Conservation (phyloP, 2,329 filamentous ascomycete genomes). For the Fusarium paranaense region DNA sequence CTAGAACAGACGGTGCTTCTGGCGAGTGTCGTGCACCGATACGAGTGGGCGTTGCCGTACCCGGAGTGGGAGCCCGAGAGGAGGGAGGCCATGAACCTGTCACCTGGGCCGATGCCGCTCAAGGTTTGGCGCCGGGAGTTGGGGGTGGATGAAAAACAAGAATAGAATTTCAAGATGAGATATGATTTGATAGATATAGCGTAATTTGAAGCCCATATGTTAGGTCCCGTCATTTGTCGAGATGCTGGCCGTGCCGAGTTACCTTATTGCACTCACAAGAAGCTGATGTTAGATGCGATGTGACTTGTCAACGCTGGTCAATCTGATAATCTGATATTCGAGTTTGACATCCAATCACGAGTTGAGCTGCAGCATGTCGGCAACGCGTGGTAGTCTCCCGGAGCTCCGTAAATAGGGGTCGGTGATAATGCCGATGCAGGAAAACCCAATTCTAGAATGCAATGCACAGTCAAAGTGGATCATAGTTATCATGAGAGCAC, state of each 20-base stretch:
- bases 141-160: constrained; percentile 19
- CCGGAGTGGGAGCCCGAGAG: constrained; percentile 34
- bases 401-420: neutral
- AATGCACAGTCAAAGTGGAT: neutral
- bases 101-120: constrained; percentile 35
- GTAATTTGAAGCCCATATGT: neutral
- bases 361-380: neutral
- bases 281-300: neutral
- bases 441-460: neutral
- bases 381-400: neutral
- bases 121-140: constrained; percentile 41
- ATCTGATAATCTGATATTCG: neutral
- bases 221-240: too few species aligned
- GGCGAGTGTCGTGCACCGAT: constrained; percentile 56
- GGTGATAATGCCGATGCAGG: neutral
- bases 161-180: neutral
- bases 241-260: neutral
- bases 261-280: neutral
- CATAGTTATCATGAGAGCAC: neutral
- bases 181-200: neutral
- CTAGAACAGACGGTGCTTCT: constrained; percentile 60
- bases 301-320: neutral
- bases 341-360: neutral
- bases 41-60: constrained; percentile 51
- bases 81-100: constrained; percentile 38